phyloP scores from a whole-genome alignment of 768 basidiomycete genomes.

The Hebeloma cylindrosporum region DNA sequence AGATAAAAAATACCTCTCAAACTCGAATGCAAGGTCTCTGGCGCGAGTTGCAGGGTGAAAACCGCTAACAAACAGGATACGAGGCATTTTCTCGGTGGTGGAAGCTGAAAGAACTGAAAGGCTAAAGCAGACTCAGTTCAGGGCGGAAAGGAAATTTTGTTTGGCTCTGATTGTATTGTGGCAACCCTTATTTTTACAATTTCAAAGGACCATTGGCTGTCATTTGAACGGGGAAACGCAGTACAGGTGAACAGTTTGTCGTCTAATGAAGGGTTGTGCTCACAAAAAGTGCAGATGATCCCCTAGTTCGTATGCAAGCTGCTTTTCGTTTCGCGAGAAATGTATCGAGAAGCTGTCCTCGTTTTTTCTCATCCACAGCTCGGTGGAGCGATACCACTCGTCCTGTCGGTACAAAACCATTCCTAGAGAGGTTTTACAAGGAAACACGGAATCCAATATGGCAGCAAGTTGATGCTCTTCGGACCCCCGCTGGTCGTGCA shows the following conservation, averaged over 20 bases:
- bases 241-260: too few species aligned
- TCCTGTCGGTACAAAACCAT: constrained; percentile 27
- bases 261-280: too few species aligned
- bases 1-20: constrained; percentile 64
- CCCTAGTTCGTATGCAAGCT: too few species aligned
- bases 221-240: too few species aligned
- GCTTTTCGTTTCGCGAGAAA: too few species aligned
- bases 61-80: constrained; percentile 85
- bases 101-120: too few species aligned
- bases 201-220: not conserved
- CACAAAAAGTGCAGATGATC: too few species aligned
- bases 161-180: constrained; percentile 23
- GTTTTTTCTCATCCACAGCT: too few species aligned
- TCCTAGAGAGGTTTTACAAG: constrained; percentile 34
- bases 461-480: constrained; percentile 38
- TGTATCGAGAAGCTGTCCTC: too few species aligned
- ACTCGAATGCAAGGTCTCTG: constrained; percentile 81
- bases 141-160: too few species aligned
- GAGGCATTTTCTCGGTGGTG: constrained; percentile 63
- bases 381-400: too few species aligned
- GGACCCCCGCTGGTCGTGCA: constrained; percentile 22
- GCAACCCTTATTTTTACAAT: not conserved
- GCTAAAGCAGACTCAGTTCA: too few species aligned
- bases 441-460: constrained; percentile 41
- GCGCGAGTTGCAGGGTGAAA: constrained; percentile 84